Evolutionary conservation across 495 filamentous ascomycete species (phyloP), one percentile per base, ranked within the genome.

Genomic region (Geopyxis carbonaria): DNA sequence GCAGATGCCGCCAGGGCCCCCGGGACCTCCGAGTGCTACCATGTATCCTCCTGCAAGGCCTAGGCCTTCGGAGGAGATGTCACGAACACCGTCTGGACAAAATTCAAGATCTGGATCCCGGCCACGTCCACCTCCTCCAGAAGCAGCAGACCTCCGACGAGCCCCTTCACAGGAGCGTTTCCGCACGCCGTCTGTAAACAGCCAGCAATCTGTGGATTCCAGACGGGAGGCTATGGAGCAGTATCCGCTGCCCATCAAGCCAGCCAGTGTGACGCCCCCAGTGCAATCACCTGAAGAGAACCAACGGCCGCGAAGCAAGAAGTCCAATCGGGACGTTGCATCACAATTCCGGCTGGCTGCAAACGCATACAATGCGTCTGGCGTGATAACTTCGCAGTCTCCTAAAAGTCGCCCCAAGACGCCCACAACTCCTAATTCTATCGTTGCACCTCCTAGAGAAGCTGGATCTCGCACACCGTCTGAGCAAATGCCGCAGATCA

Each of bases 311-410:
- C 22, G 23, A 15, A 11, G 30, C 9, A 58, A 52, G 44, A 58
- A 46, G 40, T 47, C 53, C 18, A 56, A 43, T 40, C 47, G 47
- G 34, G 57, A 59, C 19, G 46, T 89, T 47, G 80, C 79, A 19
- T 75, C 73, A 23, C 64, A 71, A n/a, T 75, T 94, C 44, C 76
- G 78, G 50, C 85, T 84, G 55, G 85, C 84, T 23, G 85, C 89
- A 9, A 74, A 68, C 22, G 74, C 83, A n/a, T 76, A 80, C 41
- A 69, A 66, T 45, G 76, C 75, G 28, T 43, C 38, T 11, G 45
- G 46, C 11, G 27, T 43, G 28, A 52, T 53, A 9, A 23, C 30
- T 19, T n/a, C 22, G n/a, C n/a, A n/a, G n/a, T n/a, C n/a, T n/a
- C 42, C 21, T 13, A 40, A 30, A n/a, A 19, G 24, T 11, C 40